phyloP scores from a whole-genome alignment of 2,329 filamentous ascomycete genomes.

The Elsinoe australis region DNA sequence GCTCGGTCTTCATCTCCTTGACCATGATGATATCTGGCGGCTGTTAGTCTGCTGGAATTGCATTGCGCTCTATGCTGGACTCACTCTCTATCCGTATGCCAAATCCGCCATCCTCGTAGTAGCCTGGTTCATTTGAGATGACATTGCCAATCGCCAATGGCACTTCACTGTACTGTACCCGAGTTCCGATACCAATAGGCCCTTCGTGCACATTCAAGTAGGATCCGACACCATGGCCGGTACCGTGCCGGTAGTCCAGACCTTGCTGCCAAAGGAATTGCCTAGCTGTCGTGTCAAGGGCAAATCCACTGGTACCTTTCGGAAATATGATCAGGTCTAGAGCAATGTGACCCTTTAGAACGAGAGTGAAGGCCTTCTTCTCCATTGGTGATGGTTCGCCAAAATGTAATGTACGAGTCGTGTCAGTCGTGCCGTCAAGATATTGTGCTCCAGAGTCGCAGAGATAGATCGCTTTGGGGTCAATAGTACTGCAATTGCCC shows the following conservation, averaged over 20 bases:
- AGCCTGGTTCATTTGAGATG: constrained; percentile 88
- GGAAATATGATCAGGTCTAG: constrained; percentile 83
- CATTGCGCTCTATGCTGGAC: constrained; percentile 20
- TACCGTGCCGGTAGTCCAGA: constrained; percentile 91
- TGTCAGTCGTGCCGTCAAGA: constrained; percentile 90
- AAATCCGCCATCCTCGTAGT: constrained; percentile 91
- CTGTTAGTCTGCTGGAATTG: constrained; percentile 7
- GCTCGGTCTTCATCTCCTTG: constrained; percentile 74
- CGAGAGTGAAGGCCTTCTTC: constrained; percentile 82
- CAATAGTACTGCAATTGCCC: constrained; percentile 72
- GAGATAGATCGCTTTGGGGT: constrained; percentile 79
- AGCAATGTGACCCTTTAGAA: constrained; percentile 88
- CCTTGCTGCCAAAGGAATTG: constrained; percentile 91
- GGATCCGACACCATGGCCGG: constrained; percentile 89
- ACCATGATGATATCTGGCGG: constrained; percentile 71
- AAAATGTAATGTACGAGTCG: constrained; percentile 88
- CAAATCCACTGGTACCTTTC: constrained; percentile 90
- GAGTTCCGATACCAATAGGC: constrained; percentile 89
- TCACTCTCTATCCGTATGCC: constrained; percentile 87
- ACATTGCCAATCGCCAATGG: constrained; percentile 87
- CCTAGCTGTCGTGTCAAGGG: constrained; percentile 77
- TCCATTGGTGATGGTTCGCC: constrained; percentile 75
- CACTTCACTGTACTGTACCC: constrained; percentile 86
- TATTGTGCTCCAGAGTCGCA: constrained; percentile 98
- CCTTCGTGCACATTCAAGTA: constrained; percentile 97